Evolutionary conservation across 2,329 filamentous ascomycete genomes (phyloP).

Genomic region (Volutella citrinella): DNA sequence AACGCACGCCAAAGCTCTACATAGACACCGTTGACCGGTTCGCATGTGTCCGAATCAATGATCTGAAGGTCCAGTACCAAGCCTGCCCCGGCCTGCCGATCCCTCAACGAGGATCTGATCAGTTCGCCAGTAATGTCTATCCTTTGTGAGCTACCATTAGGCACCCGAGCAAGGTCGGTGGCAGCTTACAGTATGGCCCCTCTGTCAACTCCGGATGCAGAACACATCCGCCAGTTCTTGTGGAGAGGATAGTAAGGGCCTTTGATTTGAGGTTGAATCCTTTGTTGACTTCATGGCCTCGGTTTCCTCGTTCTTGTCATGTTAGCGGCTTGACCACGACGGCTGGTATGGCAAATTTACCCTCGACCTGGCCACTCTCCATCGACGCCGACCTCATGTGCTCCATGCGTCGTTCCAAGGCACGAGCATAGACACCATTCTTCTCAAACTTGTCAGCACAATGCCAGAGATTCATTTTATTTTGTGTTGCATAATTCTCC

Average conservation of each 20-base stretch:
- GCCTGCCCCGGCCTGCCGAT: constrained; percentile 1
- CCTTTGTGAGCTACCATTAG: too few species aligned
- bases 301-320: too few species aligned
- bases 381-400: too few species aligned
- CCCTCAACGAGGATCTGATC: neutral
- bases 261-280: constrained; percentile 1
- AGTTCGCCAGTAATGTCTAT: neutral
- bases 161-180: too few species aligned
- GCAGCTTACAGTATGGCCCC: constrained; percentile 5
- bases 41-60: constrained; percentile 3
- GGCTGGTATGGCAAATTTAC: too few species aligned
- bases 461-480: constrained; percentile 7
- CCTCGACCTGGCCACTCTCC: too few species aligned
- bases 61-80: constrained; percentile 8
- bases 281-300: neutral
- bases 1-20: constrained; percentile 9
- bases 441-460: constrained; percentile 8
- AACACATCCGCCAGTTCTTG: constrained; percentile 4
- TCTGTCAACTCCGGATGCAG: constrained; percentile 8
- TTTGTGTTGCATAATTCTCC: constrained; percentile 4
- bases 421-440: constrained; percentile 5
- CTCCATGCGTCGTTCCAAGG: constrained; percentile 3
- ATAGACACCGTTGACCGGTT: constrained; percentile 6
- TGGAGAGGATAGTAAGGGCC: constrained; percentile 1
- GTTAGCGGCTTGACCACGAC: too few species aligned